Percentiles rank a stretch among this genome's conserved stretches.
These are phyloP conservation scores for Macrophomina pseudophaseolina DNA, from an alignment of 2,329 filamentous ascomycete genomes.

Conservation along the genomic window DNA sequence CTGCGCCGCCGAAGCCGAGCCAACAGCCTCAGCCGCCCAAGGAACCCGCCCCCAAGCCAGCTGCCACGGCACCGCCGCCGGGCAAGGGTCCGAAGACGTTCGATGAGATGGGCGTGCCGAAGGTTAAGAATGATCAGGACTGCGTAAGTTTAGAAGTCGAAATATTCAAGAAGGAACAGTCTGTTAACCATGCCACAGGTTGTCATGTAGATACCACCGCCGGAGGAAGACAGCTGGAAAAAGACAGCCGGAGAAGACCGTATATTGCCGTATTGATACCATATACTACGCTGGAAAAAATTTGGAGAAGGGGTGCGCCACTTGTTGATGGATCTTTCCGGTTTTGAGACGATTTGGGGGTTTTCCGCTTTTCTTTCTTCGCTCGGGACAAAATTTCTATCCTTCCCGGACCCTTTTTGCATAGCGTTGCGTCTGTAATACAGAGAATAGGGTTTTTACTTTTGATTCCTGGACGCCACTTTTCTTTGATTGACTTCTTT, in stretches of 20 bases:
- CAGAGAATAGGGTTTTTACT: background rate
- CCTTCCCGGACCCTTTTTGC: constrained; percentile 5
- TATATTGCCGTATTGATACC: constrained; percentile 22
- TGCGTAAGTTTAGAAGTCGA: constrained; percentile 67
- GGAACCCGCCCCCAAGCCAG: constrained; percentile 36
- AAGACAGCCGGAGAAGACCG: background rate
- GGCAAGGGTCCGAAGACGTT: constrained; percentile 82
- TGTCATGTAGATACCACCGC: constrained; percentile 31
- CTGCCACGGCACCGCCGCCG: constrained; percentile 31
- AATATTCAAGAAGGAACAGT: background rate
- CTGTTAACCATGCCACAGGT: constrained; percentile 31
- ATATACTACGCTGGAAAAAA: background rate
- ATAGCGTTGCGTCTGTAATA: constrained; percentile 20
- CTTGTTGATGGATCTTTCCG: background rate
- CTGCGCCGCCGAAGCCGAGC: constrained; percentile 18
- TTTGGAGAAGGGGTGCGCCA: constrained; percentile 7
- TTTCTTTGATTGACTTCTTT: background rate
- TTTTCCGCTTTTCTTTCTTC: background rate
- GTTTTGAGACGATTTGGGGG: background rate
- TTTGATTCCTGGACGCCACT: background rate
- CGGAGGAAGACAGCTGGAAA: background rate
- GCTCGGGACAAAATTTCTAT: background rate
- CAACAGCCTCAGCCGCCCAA: constrained; percentile 33
- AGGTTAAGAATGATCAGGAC: constrained; percentile 81
- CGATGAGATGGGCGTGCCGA: constrained; percentile 95